Conservation (phyloP, 2,329 filamentous ascomycete species). For the Ophiostoma australiae region DNA sequence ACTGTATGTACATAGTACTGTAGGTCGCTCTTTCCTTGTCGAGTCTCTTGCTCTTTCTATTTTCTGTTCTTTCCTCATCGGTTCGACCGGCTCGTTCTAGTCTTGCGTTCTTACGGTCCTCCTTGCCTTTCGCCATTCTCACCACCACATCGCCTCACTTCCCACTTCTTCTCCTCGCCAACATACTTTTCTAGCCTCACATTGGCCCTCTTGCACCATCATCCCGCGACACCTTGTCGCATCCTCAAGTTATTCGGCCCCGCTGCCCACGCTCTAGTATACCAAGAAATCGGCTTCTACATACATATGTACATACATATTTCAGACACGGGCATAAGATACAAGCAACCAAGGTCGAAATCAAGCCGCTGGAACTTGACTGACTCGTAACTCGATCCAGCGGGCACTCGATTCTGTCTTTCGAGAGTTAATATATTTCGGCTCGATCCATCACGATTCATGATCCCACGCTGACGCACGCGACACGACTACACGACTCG, state of each 20-base stretch:
- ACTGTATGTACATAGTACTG: too few relatives aligned
- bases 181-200: not conserved
- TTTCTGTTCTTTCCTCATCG: not conserved
- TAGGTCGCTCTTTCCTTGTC: slow-evolving; percentile 6
- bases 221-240: not conserved
- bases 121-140: not conserved
- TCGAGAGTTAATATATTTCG: not conserved
- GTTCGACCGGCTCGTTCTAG: not conserved
- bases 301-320: not conserved
- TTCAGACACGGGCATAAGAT: not conserved
- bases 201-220: not conserved
- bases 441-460: not conserved
- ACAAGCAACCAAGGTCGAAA: not conserved
- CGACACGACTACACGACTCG: not conserved
- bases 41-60: not conserved
- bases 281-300: not conserved
- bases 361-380: not conserved
- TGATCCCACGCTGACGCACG: not conserved
- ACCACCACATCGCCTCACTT: not conserved
- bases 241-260: too few relatives aligned
- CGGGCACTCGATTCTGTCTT: not conserved
- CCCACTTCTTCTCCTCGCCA: not conserved
- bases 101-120: not conserved
- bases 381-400: not conserved
- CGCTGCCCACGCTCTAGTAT: not conserved